A percentile compares a stretch with the other conserved stretches of the same genome.
Conservation (phyloP, 257 asterid species). For the Solanum tarijense region DNA sequence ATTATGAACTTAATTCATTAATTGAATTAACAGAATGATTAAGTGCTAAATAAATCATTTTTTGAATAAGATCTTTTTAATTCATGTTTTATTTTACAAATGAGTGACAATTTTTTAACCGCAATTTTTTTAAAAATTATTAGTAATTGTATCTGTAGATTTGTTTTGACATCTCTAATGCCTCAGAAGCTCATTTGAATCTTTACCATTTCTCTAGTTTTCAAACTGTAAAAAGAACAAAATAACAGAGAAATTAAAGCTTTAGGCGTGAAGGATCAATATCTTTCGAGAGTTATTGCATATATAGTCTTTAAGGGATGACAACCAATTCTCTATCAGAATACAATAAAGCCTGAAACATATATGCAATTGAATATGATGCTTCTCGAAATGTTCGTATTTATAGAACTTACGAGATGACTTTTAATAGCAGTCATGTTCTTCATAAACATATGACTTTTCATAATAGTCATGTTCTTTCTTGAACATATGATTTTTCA, state of each 20-base stretch:
- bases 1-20: too few relatives aligned
- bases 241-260: too few relatives aligned
- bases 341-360: not conserved
- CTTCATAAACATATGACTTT: too few relatives aligned
- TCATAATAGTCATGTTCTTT: too few relatives aligned
- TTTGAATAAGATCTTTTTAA: too few relatives aligned
- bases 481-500: too few relatives aligned
- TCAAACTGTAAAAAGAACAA: not conserved
- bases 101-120: not conserved
- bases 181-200: not conserved
- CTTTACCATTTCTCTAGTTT: not conserved
- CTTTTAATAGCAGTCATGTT: too few relatives aligned
- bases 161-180: not conserved
- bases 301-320: not conserved
- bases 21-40: not conserved
- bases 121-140: accelerated
- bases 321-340: not conserved
- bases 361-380: not conserved
- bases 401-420: not conserved
- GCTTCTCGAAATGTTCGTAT: not conserved
- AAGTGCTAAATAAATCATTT: not conserved
- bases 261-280: not conserved
- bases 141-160: too few relatives aligned
- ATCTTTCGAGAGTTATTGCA: not conserved
- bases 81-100: not conserved